A percentile compares a stretch with the other conserved stretches of the same genome.
phyloP scores from a whole-genome alignment of 2,329 filamentous ascomycete species.

The Pseudocercospora fijiensis region DNA sequence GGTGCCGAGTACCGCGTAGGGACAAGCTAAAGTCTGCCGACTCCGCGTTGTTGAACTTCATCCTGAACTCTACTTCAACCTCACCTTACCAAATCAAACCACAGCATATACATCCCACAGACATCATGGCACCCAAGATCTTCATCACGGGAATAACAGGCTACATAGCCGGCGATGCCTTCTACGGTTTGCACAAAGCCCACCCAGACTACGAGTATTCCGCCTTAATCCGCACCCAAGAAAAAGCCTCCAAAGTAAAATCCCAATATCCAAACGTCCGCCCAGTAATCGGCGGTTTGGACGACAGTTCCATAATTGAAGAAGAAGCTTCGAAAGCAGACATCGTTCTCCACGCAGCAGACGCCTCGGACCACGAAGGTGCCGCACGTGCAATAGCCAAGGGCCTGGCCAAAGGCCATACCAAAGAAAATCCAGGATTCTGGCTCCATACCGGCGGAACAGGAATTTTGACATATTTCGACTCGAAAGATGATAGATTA shows the following conservation, averaged over 20 bases:
- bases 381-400: constrained; percentile 52
- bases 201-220: constrained; percentile 54
- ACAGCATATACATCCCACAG: neutral
- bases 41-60: neutral
- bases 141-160: constrained; percentile 40
- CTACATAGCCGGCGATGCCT: constrained; percentile 49
- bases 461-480: constrained; percentile 56
- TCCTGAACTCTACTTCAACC: constrained; percentile 16
- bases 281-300: constrained; percentile 54
- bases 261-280: constrained; percentile 40
- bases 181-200: constrained; percentile 46
- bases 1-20: neutral
- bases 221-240: constrained; percentile 51
- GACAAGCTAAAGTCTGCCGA: neutral
- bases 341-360: constrained; percentile 52
- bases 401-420: constrained; percentile 52
- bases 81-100: neutral
- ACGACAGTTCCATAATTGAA: constrained; percentile 47
- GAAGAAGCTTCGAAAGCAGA: constrained; percentile 52
- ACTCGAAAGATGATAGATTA: constrained; percentile 47
- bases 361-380: constrained; percentile 49
- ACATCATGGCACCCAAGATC: constrained; percentile 33
- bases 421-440: constrained; percentile 38
- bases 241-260: constrained; percentile 48
- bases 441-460: constrained; percentile 58